These are phyloP conservation scores for Asclepias syriaca DNA, from an alignment of 257 asterid species.

Conservation along the genomic window DNA sequence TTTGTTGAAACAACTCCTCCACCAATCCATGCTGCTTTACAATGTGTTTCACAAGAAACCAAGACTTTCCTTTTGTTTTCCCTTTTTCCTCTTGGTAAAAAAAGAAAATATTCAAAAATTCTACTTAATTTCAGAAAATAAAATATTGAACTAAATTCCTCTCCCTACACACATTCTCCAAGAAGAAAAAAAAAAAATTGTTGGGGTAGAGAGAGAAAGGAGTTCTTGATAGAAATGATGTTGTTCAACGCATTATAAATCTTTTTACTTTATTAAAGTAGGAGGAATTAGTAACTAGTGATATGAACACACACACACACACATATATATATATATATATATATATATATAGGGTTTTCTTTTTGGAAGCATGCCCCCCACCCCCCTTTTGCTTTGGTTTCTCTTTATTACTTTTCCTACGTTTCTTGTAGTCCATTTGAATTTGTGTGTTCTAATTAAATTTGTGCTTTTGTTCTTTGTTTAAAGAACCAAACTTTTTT, in stretches of 20 bases:
- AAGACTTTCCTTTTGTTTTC: slow-evolving; percentile 4
- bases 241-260: slow-evolving; percentile 15
- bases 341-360: slow-evolving; percentile 21
- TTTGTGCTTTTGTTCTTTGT: background rate
- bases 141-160: background rate
- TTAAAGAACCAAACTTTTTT: too few relatives aligned
- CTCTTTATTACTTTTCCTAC: slow-evolving; percentile 25
- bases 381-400: slow-evolving; percentile 28
- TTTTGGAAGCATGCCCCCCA: slow-evolving; percentile 21
- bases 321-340: too few relatives aligned
- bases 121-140: background rate
- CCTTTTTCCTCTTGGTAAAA: background rate
- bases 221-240: slow-evolving; percentile 5
- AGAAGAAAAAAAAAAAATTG: background rate
- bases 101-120: background rate
- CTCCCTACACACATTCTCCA: background rate
- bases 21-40: background rate
- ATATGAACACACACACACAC: background rate
- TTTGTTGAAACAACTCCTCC: background rate
- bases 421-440: slow-evolving; percentile 9
- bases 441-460: too few relatives aligned
- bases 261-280: slow-evolving; percentile 17
- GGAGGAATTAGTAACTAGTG: slow-evolving; percentile 11
- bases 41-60: slow-evolving; percentile 7
- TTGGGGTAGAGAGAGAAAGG: too few relatives aligned